These are phyloP conservation scores for Hypoxylon crocopeplum DNA, from an alignment of 495 filamentous ascomycete species.

Conservation along the genomic window DNA sequence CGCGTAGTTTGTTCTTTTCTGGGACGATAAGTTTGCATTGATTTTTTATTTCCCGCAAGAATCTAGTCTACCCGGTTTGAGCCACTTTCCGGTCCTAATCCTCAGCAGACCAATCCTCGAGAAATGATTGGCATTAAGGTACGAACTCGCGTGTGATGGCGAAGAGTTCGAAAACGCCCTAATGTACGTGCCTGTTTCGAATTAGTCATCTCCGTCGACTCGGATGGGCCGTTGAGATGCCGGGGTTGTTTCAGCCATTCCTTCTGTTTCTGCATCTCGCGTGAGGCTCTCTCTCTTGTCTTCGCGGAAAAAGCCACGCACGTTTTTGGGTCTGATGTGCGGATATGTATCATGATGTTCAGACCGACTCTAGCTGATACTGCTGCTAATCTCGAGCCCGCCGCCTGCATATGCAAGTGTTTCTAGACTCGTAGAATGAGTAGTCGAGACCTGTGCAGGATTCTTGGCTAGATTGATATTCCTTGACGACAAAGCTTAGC, in stretches of 20 bases:
- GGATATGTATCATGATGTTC: conserved; percentile 26
- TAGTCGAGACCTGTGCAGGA: conserved; percentile 22
- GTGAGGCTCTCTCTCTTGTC: conserved; percentile 30
- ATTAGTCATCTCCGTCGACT: conserved; percentile 40
- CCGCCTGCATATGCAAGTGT: conserved; percentile 25
- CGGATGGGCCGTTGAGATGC: conserved; percentile 37
- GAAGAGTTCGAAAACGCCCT: conserved; percentile 32
- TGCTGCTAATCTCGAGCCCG: conserved; percentile 14
- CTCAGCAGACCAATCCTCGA: conserved; percentile 19
- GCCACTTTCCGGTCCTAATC: conserved; percentile 26
- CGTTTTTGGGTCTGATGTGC: conserved; percentile 22
- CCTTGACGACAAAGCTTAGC: conserved; percentile 14
- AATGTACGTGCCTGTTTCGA: conserved; percentile 41
- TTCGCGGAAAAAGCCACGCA: conserved; percentile 13
- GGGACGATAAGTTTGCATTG: conserved; percentile 18
- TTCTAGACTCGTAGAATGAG: conserved; percentile 14
- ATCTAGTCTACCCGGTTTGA: conserved; percentile 31
- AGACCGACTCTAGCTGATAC: conserved; percentile 20
- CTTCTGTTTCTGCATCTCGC: conserved; percentile 33
- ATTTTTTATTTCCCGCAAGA: conserved; percentile 17
- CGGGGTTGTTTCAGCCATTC: conserved; percentile 38
- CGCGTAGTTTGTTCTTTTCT: conserved; percentile 10
- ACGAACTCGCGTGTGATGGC: conserved; percentile 27
- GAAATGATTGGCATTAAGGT: conserved; percentile 33
- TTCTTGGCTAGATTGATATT: conserved; percentile 27